Percentiles rank a stretch among this genome's conserved stretches.
These are phyloP conservation scores for Geum urbanum DNA, from an alignment of 306 rosid genomes.

Conservation along the genomic window DNA sequence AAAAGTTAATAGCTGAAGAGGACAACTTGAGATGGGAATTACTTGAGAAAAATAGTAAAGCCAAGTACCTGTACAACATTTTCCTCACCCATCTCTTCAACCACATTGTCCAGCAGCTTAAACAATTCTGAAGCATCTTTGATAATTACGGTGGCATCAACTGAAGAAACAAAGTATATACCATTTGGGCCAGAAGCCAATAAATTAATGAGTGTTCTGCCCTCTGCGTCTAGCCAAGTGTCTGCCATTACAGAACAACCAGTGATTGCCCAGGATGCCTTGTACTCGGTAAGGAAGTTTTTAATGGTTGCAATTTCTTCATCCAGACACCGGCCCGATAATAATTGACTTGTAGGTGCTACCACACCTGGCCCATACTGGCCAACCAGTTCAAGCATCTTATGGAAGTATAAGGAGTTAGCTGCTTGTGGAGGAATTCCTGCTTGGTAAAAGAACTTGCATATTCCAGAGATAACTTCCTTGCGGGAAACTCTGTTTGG, in stretches of 20 bases:
- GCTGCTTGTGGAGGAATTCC: conserved; percentile 89
- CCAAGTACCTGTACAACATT: conserved; percentile 85
- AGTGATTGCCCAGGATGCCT: conserved; percentile 80
- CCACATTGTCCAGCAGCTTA: conserved; percentile 73
- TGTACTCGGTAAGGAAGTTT: conserved; percentile 61
- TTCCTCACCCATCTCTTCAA: conserved; percentile 90
- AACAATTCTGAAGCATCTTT: conserved; percentile 73
- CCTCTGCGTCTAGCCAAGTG: conserved; percentile 75
- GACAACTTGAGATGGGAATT: conserved; percentile 25
- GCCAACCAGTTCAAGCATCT: conserved; percentile 85
- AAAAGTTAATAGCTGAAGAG: conserved; percentile 13
- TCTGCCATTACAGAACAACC: conserved; percentile 89
- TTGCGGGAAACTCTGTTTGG: conserved; percentile 54
- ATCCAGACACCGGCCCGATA: conserved; percentile 64
- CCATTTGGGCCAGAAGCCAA: conserved; percentile 83
- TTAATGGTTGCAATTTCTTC: conserved; percentile 70
- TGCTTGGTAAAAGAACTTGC: conserved; percentile 89
- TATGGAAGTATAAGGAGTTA: conserved; percentile 73
- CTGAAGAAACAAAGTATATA: conserved; percentile 73
- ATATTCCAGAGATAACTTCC: conserved; percentile 79
- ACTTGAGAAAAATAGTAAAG: conserved; percentile 29
- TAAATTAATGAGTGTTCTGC: conserved; percentile 64
- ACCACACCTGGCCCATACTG: conserved; percentile 73
- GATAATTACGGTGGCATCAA: conserved; percentile 63
- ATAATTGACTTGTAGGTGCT: conserved; percentile 64